A percentile compares a stretch with the other conserved stretches of the same genome.
Conservation (phyloP, 495 filamentous ascomycete species). For the Penicillium cataractarum region DNA sequence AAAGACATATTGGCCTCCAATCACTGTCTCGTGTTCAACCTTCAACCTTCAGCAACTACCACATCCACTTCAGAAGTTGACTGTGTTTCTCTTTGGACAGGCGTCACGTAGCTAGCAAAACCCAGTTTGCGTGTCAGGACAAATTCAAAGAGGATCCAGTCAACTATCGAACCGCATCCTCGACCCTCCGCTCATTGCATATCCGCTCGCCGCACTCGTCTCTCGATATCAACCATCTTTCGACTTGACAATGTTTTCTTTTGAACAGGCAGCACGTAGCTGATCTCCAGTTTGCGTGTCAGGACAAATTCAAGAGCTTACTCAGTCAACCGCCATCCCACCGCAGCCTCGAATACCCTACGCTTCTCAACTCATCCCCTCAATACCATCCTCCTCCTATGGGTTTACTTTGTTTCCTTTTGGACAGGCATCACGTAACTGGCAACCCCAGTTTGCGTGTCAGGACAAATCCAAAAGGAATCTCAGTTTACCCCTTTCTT, state of each 20-base stretch:
- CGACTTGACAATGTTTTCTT: too few relatives aligned
- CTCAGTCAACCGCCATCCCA: background rate
- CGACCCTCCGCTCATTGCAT: too few relatives aligned
- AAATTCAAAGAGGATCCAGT: background rate
- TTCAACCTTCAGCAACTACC: too few relatives aligned
- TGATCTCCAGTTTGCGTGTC: background rate
- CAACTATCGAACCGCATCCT: too few relatives aligned
- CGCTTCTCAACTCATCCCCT: too few relatives aligned
- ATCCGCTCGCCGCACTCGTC: too few relatives aligned
- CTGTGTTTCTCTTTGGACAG: background rate
- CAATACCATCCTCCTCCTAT: too few relatives aligned
- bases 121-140: background rate
- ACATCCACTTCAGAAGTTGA: too few relatives aligned
- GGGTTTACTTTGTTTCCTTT: background rate
- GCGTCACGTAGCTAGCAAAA: background rate
- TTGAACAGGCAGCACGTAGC: background rate
- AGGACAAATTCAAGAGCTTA: background rate
- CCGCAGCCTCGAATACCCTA: too few relatives aligned
- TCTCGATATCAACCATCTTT: background rate
- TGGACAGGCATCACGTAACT: background rate
- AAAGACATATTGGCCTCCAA: background rate
- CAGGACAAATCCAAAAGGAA: background rate
- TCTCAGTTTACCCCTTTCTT: background rate
- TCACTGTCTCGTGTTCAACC: background rate
- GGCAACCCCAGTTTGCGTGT: background rate